These are phyloP conservation scores for Daedalea quercina DNA, from an alignment of 768 basidiomycete species.

Conservation along the genomic window DNA sequence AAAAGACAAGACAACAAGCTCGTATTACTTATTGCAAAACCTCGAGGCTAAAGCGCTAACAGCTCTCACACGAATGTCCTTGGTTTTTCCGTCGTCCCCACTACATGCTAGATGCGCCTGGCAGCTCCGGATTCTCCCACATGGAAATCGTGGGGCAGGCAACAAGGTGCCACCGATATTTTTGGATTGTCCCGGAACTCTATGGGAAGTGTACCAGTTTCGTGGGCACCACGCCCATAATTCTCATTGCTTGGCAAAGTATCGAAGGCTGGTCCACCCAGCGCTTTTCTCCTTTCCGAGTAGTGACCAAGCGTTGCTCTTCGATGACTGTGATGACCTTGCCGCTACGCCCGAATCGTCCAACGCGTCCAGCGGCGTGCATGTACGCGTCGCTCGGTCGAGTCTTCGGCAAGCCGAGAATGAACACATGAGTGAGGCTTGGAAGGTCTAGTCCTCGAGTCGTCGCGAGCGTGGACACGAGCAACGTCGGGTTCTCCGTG, in stretches of 20 bases:
- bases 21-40: too few species aligned
- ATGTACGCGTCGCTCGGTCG: slow-evolving; percentile 52
- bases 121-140: too few species aligned
- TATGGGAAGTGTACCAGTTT: slow-evolving; percentile 48
- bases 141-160: too few species aligned
- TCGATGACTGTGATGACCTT: slow-evolving; percentile 62
- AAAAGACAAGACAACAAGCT: too few species aligned
- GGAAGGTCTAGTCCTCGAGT: slow-evolving; percentile 71
- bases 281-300: slow-evolving; percentile 20
- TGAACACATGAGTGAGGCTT: slow-evolving; percentile 66
- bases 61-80: too few species aligned
- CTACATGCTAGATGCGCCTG: too few species aligned
- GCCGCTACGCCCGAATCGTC: slow-evolving; percentile 59
- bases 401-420: slow-evolving; percentile 54
- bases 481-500: slow-evolving; percentile 49
- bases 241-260: slow-evolving; percentile 38
- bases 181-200: too few species aligned
- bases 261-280: slow-evolving; percentile 28
- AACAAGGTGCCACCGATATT: too few species aligned
- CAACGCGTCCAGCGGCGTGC: slow-evolving; percentile 71
- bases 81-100: too few species aligned
- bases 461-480: slow-evolving; percentile 65
- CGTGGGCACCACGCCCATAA: slow-evolving; percentile 38
- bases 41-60: too few species aligned
- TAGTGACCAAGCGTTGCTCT: slow-evolving; percentile 24